Evolutionary conservation across 2,329 filamentous ascomycete species (phyloP), one percentile per base, ranked within the genome.

Genomic region (Elsinoe necatrix): DNA sequence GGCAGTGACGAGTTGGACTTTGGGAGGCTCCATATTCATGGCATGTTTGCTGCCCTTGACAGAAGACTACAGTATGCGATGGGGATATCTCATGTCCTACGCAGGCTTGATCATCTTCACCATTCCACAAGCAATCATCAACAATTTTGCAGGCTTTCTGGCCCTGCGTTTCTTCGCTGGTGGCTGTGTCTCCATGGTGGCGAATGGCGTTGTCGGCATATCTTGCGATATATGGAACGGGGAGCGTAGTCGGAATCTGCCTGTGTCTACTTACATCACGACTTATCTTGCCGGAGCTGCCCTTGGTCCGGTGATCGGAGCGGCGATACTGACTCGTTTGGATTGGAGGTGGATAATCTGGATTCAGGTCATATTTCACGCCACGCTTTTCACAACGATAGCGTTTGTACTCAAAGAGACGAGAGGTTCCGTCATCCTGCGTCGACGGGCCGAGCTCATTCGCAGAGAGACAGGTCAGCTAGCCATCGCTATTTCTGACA

Each of bases 351-450:
- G 70, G 64, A 69, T 72, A 45, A 70, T 71, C 61, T 71, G 69
- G 60, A 68, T 69, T 35, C 69, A 72, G 56, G 61, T 72, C 35
- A 76, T 78, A 48, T 67, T 68, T 64, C 76, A 77, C 41, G 73
- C 68, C n/a, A 68, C 68, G 1, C 61, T 77, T 1, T 65, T 76
- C 8, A 69, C 70, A 0, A 27, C 76, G 9, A 69, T 71, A 59
- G 59, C 67, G 34, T 61, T 73, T 42, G 65, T 68, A 4, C 65
- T 80, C 7, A 69, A 68, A 2, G 78, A 80, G 61, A 74, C 74
- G 12, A 70, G 77, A n/a, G 68, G 68, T 0, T 68, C 71, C 16
- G 72, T 78, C 4, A 72, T 80, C n/a, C 69, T 79, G 1, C 63
- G 67, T n/a, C 64, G 63, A 6, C 68, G 67, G 20, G 72, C 73